A percentile compares a stretch with the other conserved stretches of the same genome.
Conservation (phyloP, 2,329 filamentous ascomycete genomes). For the Paraconiothyrium sp. region DNA sequence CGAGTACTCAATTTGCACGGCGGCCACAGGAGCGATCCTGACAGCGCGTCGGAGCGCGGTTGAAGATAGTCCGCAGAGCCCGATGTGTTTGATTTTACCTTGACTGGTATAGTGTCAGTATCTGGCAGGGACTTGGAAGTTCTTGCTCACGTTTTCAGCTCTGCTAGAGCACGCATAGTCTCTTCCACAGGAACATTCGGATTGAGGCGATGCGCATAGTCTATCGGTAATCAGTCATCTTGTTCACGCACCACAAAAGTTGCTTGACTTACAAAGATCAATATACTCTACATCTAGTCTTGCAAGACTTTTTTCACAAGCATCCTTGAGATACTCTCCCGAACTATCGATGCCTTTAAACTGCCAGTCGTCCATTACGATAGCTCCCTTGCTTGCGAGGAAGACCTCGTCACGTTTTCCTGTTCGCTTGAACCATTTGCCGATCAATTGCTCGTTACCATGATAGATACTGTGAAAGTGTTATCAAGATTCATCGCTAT, state of each 20-base stretch:
- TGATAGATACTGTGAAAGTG: slow-evolving; percentile 25
- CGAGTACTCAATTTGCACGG: slow-evolving; percentile 59
- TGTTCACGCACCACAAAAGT: neutral
- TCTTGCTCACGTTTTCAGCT: slow-evolving; percentile 46
- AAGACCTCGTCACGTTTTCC: slow-evolving; percentile 24
- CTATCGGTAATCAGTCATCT: slow-evolving; percentile 11
- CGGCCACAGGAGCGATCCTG: slow-evolving; percentile 53
- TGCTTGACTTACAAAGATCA: slow-evolving; percentile 56
- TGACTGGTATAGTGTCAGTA: slow-evolving; percentile 8
- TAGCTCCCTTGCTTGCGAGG: slow-evolving; percentile 29
- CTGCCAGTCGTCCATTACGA: slow-evolving; percentile 24
- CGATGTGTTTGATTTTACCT: slow-evolving; percentile 57
- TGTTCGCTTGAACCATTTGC: slow-evolving; percentile 35
- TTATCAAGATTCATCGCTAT: neutral
- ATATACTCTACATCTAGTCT: slow-evolving; percentile 50
- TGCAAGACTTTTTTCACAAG: slow-evolving; percentile 46
- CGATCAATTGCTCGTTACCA: slow-evolving; percentile 34
- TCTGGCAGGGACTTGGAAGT: neutral
- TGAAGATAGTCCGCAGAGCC: slow-evolving; percentile 54
- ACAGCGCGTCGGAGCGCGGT: slow-evolving; percentile 56
- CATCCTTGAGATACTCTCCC: slow-evolving; percentile 48
- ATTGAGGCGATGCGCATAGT: slow-evolving; percentile 51
- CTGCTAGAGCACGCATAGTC: slow-evolving; percentile 58
- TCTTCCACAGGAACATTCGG: slow-evolving; percentile 52
- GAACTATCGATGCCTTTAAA: slow-evolving; percentile 43